Conservation (phyloP, 805 yeast genomes). For the Scheffersomyces coipomensis region DNA sequence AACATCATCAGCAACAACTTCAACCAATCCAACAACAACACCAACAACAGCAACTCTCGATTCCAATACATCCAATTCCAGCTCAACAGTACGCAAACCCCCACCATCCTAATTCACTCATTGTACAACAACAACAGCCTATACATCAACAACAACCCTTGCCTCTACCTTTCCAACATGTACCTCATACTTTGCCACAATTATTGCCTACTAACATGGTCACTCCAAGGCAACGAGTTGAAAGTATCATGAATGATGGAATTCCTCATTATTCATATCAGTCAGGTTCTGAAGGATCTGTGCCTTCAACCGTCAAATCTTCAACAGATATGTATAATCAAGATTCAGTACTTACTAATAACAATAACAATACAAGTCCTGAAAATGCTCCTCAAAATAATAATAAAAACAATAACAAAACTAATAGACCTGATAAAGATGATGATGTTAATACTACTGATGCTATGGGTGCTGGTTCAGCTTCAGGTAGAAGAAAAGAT, state of each 20-base stretch:
- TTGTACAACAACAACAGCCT: neutral
- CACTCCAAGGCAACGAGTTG: neutral
- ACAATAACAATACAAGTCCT: neutral
- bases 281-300: neutral
- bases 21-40: conserved; percentile 3
- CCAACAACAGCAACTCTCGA: neutral
- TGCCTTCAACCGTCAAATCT: neutral
- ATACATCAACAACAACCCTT: neutral
- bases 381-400: neutral
- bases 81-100: neutral
- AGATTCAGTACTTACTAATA: neutral
- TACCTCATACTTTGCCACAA: neutral
- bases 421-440: neutral
- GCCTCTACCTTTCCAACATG: neutral
- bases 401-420: neutral
- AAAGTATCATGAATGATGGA: neutral
- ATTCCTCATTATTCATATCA: neutral
- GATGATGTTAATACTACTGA: conserved; percentile 4
- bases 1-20: neutral
- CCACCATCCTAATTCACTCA: neutral
- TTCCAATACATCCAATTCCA: neutral
- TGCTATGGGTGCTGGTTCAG: conserved; percentile 13
- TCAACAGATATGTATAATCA: neutral
- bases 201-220: neutral
- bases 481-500: conserved; percentile 3